A percentile compares a stretch with the other conserved stretches of the same genome.
Evolutionary conservation across 2,329 filamentous ascomycete species (phyloP).

Genomic region (Orbilia ellipsospora): DNA sequence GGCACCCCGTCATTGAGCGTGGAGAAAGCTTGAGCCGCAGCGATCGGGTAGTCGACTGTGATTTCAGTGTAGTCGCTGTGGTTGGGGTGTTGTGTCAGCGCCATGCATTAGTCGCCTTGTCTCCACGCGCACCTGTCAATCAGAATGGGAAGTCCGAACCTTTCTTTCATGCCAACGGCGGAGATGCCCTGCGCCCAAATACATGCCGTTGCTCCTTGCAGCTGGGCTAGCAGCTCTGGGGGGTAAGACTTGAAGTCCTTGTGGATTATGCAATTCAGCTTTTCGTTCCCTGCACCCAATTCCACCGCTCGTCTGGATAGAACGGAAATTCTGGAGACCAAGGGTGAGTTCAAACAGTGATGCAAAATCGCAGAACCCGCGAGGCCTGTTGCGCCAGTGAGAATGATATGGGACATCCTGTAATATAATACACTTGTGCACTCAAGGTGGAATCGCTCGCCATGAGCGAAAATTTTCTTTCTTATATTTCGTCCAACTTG

Average conservation of each 20-base stretch:
- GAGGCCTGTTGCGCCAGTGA: conserved; percentile 76
- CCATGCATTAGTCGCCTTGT: no score
- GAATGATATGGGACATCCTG: conserved; percentile 70
- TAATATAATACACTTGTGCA: not conserved
- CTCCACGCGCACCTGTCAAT: no score
- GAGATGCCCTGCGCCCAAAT: conserved; percentile 73
- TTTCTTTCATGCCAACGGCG: conserved; percentile 59
- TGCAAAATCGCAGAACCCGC: conserved; percentile 72
- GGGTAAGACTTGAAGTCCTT: conserved; percentile 74
- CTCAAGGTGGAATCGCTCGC: no score
- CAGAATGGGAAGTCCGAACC: not conserved
- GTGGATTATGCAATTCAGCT: conserved; percentile 75
- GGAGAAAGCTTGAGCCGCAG: conserved; percentile 72
- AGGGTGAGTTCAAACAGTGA: conserved; percentile 68
- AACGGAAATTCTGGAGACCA: conserved; percentile 74
- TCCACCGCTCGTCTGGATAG: conserved; percentile 74
- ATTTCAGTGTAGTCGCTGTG: conserved; percentile 72
- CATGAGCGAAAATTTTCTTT: no score
- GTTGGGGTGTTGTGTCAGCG: not conserved
- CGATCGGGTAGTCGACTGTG: conserved; percentile 74
- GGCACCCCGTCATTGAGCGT: conserved; percentile 65
- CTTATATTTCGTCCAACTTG: no score
- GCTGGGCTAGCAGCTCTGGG: conserved; percentile 68
- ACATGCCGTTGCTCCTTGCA: conserved; percentile 74
- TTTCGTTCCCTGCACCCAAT: conserved; percentile 72